Base-by-base conservation (phyloP, 2,329 filamentous ascomycete species). In the Lachnellula arida region DNA sequence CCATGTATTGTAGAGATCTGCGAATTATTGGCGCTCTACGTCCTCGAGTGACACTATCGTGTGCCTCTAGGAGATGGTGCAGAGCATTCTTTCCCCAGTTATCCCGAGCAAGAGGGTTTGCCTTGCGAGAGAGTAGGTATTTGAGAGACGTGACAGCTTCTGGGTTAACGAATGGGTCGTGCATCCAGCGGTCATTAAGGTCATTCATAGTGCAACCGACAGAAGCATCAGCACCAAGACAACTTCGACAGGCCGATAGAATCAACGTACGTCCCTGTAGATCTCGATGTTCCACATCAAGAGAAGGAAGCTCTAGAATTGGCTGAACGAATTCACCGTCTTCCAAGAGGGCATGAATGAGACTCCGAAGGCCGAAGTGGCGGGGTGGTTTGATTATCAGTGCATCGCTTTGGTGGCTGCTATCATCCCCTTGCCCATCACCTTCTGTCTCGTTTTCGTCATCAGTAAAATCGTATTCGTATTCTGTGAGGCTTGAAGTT, bases 31-130 rank as follows among this genome's bases (percentile, higher is more conserved):
- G 22, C 22, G 22, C 22, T 23, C 22, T 23, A 5, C 22, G 4
- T 23, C 22, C 22, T 23, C 4, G 22, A 23, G 22, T 23, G n/a
- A 23, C 12, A 9, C 19, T 46, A 42, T 28, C 28, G 51, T 62
- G 61, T 1, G 28, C 32, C 25, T 53, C 35, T 6, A 65, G 35
- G 34, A 65, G 55, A 40, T 59, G 54, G 39, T 65, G 60, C 23
- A 67, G 51, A 15, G 60, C 56, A 35, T 64, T 63, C 49, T 55
- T 54, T 32, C 48, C 52, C 25, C 49, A 19, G n/a, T 46, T 55
- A 49, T 65, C 62, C 12, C 60, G 46, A 5, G 55, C 54, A 4
- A 37, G 53, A 11, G 50, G 50, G 52, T 64, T 58, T 11, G 51
- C 62, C 15, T 49, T 54, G 9, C 50, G 51, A 12, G 58, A 50